Evolutionary conservation across 805 yeast species (phyloP), one percentile per base, ranked within the genome.

Genomic region (Pichia manshurica): DNA sequence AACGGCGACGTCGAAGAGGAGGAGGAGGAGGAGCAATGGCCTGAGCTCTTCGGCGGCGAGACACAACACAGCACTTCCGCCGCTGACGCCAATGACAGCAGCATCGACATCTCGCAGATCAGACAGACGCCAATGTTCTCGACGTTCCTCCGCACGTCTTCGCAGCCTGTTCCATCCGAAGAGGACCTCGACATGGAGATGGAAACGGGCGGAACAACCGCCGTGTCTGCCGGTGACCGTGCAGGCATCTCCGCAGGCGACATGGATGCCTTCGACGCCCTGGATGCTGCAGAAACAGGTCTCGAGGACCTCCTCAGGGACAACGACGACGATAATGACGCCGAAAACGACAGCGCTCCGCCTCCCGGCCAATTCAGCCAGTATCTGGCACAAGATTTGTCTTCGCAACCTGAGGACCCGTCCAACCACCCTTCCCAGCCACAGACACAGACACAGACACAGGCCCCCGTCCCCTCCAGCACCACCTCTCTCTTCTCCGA

Each of bases 21-120:
- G 10, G 29, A 25, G 45, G 39, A 23, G 37, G 40, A 29, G 35
- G 46, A 8, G 50, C 48, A 40, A 20, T 49, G 51, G 51, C 44
- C 53, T 1, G 53, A 52, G 38, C 25, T 52, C 33, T 52, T 49
- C 37, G 50, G 53, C 8, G 52, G 52, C n/a, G 22, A 22, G 21
- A 2, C n/a, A 17, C 33, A 15, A 8, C n/a, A n/a, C n/a, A n/a
- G n/a, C n/a, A n/a, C n/a, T n/a, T n/a, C n/a, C n/a, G 32, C 32
- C 32, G 32, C 22, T 7, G 36, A 31, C 17, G 19, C 20, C 25
- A 17, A n/a, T 9, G 48, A 51, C 17, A 42, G 22, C 6, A 29
- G 41, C 12, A 15, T 39, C 9, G 49, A 42, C 25, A 34, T 37
- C 9, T 39, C 46, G 12, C 41, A 45, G 23, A 42, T 46, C 16